A percentile compares a stretch with the other conserved stretches of the same genome.
Conservation (phyloP, 2,329 filamentous ascomycete species). For the Pyrenophora tritici-repentis region DNA sequence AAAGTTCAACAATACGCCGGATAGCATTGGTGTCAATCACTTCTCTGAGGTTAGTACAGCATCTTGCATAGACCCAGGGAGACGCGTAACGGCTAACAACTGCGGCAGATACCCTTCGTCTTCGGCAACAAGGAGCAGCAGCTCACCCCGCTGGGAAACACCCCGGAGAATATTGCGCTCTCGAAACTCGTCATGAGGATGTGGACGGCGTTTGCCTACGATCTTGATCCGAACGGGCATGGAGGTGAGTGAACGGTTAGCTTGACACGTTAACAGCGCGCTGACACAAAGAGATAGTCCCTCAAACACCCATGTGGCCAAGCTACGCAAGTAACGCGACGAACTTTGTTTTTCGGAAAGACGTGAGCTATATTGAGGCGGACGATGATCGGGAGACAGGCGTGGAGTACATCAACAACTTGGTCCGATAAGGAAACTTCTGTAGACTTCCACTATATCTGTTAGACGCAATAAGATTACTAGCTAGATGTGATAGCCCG, state of each 20-base stretch:
- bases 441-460: too few relatives aligned
- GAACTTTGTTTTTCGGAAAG: slow-evolving; percentile 37
- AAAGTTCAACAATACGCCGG: slow-evolving; percentile 37
- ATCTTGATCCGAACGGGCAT: slow-evolving; percentile 37
- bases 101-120: slow-evolving; percentile 33
- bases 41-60: slow-evolving; percentile 34
- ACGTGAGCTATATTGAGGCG: slow-evolving; percentile 33
- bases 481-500: too few relatives aligned
- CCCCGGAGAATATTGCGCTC: slow-evolving; percentile 24
- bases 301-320: slow-evolving; percentile 22
- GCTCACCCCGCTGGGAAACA: slow-evolving; percentile 35
- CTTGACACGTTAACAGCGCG: not conserved
- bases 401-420: slow-evolving; percentile 31
- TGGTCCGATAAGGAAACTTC: slow-evolving; percentile 20
- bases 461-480: too few relatives aligned
- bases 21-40: slow-evolving; percentile 34
- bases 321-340: slow-evolving; percentile 23
- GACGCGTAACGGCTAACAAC: too few relatives aligned
- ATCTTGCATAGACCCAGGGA: too few relatives aligned
- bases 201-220: slow-evolving; percentile 40
- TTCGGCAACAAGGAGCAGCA: slow-evolving; percentile 37
- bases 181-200: slow-evolving; percentile 35
- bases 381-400: slow-evolving; percentile 29
- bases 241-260: slow-evolving; percentile 15
- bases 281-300: slow-evolving; percentile 15